These are phyloP conservation scores for Bertia moriformis DNA, from an alignment of 2,329 filamentous ascomycete genomes.

Conservation along the genomic window DNA sequence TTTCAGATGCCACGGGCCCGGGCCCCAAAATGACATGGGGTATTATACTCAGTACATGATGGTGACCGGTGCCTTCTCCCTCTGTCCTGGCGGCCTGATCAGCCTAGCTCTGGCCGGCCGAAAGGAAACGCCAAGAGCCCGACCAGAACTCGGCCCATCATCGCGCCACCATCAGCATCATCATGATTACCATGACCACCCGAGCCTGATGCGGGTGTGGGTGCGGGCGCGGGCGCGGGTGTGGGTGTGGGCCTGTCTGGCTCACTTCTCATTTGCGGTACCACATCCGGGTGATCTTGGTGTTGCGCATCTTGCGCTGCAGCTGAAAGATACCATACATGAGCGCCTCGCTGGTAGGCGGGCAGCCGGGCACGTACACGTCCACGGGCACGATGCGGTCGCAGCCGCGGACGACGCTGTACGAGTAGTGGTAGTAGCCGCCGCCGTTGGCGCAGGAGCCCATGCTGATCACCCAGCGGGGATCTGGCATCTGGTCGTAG, in stretches of 20 bases:
- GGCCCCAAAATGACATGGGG: constrained; percentile 7
- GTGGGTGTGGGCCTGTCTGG: too few relatives aligned
- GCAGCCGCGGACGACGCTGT: constrained; percentile 61
- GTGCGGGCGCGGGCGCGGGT: too few relatives aligned
- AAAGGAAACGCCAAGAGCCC: too few relatives aligned
- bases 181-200: too few relatives aligned
- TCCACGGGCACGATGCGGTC: constrained; percentile 69
- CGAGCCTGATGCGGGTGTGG: too few relatives aligned
- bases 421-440: constrained; percentile 77
- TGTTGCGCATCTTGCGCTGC: constrained; percentile 60
- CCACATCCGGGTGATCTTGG: constrained; percentile 39
- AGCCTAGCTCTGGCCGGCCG: too few relatives aligned
- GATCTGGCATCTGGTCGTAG: constrained; percentile 92
- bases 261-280: constrained; percentile 32
- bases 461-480: constrained; percentile 68
- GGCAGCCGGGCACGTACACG: constrained; percentile 66
- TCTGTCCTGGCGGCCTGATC: too few relatives aligned
- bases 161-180: too few relatives aligned
- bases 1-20: too few relatives aligned
- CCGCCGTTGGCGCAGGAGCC: constrained; percentile 73
- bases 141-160: too few relatives aligned
- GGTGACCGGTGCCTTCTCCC: too few relatives aligned
- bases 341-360: constrained; percentile 43
- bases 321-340: constrained; percentile 62
- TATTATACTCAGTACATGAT: too few relatives aligned